Evolutionary conservation across 371 early-diverging fungal species (phyloP), one percentile per base, ranked within the genome.

Genomic region (Mortierella sp.): DNA sequence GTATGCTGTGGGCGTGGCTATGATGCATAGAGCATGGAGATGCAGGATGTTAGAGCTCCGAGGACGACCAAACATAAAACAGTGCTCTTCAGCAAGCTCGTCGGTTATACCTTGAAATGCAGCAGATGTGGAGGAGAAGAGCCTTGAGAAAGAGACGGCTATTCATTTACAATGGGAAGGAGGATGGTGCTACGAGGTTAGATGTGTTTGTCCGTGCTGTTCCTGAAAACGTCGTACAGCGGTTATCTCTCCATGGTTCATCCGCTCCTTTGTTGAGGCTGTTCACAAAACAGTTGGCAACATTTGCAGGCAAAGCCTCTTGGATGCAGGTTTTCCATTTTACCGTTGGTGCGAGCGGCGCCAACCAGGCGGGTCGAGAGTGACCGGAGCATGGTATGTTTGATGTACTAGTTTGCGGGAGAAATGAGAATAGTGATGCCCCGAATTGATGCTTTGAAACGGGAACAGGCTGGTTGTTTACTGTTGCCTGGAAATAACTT

Each of bases 321-420:
- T 34, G 24, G 6, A 2, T 37, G 42, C 49, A 27, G 26, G 7
- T 2, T 27, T 37, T 32, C 51, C 55, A 28, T 9, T 17, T 2
- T 41, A 27, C 34, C 26, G 39, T 32, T 57, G 34, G 51, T 57
- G 57, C 62, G 61, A 4, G 57, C 52, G 19, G 62, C 48, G 34
- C 63, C 57, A 50, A 57, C 47, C 56, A 65, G 34, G 49, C 61
- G 65, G 56, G 61, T 53, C 53, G 72, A 56, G 51, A 72, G 30
- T 55, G 66, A 56, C 62, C 66, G 60, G 39, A 72, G 72, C 72
- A 72, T 72, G 50, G 62, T 39, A 31, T 11, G 1, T 43, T 41
- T 24, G 49, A 30, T 54, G 65, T 44, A 21, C 8, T 2, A 8
- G 19, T 44, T 2, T 17, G 9, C 21, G 23, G 19, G 44, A 44